Conservation (phyloP, 768 basidiomycete genomes). For the Pisolithus albus region DNA sequence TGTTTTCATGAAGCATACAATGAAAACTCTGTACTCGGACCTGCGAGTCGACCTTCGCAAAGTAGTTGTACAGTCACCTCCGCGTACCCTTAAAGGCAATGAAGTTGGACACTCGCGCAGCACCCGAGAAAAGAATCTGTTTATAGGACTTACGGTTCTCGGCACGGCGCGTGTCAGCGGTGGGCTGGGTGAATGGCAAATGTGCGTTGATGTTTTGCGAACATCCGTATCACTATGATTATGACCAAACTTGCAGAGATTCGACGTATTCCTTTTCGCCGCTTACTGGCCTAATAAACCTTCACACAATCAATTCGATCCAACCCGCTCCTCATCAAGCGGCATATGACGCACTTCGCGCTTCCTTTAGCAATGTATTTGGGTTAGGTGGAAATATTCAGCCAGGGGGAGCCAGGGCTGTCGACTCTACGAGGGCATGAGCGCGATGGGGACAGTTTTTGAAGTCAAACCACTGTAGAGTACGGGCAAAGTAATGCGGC, state of each 20-base stretch:
- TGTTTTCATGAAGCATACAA: constrained; percentile 61
- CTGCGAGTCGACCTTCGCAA: constrained; percentile 50
- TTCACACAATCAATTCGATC: constrained; percentile 69
- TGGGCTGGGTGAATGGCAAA: constrained; percentile 59
- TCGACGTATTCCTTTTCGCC: constrained; percentile 75
- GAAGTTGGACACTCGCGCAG: not conserved
- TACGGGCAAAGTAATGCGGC: too few species aligned
- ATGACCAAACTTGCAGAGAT: constrained; percentile 34
- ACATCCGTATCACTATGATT: not conserved
- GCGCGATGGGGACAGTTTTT: not conserved
- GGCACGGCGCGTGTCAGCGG: constrained; percentile 63
- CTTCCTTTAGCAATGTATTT: constrained; percentile 22
- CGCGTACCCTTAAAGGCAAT: not conserved
- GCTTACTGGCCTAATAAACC: constrained; percentile 50
- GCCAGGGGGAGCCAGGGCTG: constrained; percentile 9
- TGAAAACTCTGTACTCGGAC: constrained; percentile 70
- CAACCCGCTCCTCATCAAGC: constrained; percentile 69
- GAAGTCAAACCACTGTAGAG: too few species aligned
- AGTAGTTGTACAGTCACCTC: constrained; percentile 28
- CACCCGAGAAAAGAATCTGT: constrained; percentile 50
- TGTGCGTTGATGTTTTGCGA: constrained; percentile 38
- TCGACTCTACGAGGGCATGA: constrained; percentile 3
- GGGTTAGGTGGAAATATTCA: constrained; percentile 16
- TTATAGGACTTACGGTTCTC: constrained; percentile 46
- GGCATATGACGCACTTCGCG: constrained; percentile 56